phyloP scores from a whole-genome alignment of 306 rosid species.

The Carpinus viminea region DNA sequence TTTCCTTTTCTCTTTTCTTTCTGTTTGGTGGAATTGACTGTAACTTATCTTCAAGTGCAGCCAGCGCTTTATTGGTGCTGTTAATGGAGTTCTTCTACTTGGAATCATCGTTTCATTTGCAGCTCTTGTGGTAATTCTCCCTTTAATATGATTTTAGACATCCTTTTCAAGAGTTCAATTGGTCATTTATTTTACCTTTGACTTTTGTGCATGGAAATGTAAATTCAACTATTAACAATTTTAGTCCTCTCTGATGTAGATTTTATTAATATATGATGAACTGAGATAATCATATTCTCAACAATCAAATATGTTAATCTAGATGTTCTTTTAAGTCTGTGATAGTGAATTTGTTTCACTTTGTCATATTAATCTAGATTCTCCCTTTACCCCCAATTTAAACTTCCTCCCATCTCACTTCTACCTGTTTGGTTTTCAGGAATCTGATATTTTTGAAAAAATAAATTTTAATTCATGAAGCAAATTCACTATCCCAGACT shows the following conservation, averaged over 20 bases:
- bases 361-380: too few relatives aligned
- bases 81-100: slow-evolving; percentile 61
- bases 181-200: not conserved
- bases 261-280: not conserved
- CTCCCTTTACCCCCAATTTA: too few relatives aligned
- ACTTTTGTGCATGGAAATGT: not conserved
- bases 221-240: not conserved
- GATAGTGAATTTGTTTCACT: too few relatives aligned
- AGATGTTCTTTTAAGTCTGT: too few relatives aligned
- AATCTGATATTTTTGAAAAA: too few relatives aligned
- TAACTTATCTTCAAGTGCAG: slow-evolving; percentile 47
- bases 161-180: not conserved
- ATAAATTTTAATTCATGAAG: too few relatives aligned
- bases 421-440: too few relatives aligned
- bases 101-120: slow-evolving; percentile 69
- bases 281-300: not conserved
- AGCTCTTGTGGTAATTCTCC: slow-evolving; percentile 66
- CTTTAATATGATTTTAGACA: slow-evolving; percentile 2
- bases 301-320: too few relatives aligned
- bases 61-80: slow-evolving; percentile 73
- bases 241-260: not conserved
- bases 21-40: slow-evolving; percentile 4
- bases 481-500: too few relatives aligned
- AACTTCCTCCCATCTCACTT: too few relatives aligned
- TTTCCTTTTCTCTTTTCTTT: not conserved